Conservation (phyloP, 305 asterid genomes). For the Rubia tinctorum region DNA sequence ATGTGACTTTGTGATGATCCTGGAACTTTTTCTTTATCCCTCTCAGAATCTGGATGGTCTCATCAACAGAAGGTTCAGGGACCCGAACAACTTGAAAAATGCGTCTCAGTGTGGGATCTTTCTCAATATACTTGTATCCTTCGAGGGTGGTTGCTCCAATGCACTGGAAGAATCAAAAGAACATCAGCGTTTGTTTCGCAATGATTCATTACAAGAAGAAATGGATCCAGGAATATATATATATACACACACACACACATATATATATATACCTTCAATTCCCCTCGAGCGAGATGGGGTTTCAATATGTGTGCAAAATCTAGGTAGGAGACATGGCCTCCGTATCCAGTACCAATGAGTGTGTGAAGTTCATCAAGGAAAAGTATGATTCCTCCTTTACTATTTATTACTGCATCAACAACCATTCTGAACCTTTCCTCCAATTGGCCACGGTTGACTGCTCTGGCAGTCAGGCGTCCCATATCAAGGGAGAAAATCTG, state of each 20-base stretch:
- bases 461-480: slow-evolving; percentile 33
- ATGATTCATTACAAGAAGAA: neutral
- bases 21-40: slow-evolving; percentile 23
- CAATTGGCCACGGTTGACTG: slow-evolving; percentile 33
- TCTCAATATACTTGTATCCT: slow-evolving; percentile 34
- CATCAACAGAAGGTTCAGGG: slow-evolving; percentile 25
- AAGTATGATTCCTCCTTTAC: slow-evolving; percentile 25
- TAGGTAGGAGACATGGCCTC: slow-evolving; percentile 5
- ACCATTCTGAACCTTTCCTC: slow-evolving; percentile 27
- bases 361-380: slow-evolving; percentile 43
- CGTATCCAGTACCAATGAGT: slow-evolving; percentile 34
- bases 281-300: slow-evolving; percentile 39
- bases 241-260: neutral
- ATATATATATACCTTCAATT: slow-evolving; percentile 14
- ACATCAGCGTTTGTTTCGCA: neutral
- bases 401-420: slow-evolving; percentile 27
- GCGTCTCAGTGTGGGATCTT: slow-evolving; percentile 33
- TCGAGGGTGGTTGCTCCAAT: slow-evolving; percentile 41
- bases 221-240: neutral
- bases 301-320: slow-evolving; percentile 37
- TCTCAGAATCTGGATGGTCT: slow-evolving; percentile 27
- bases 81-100: slow-evolving; percentile 28
- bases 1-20: slow-evolving; percentile 29
- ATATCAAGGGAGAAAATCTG: slow-evolving; percentile 34
- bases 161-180: slow-evolving; percentile 21